phyloP scores from a whole-genome alignment of 257 asterid genomes.

The Nyctanthes arbortristis region DNA sequence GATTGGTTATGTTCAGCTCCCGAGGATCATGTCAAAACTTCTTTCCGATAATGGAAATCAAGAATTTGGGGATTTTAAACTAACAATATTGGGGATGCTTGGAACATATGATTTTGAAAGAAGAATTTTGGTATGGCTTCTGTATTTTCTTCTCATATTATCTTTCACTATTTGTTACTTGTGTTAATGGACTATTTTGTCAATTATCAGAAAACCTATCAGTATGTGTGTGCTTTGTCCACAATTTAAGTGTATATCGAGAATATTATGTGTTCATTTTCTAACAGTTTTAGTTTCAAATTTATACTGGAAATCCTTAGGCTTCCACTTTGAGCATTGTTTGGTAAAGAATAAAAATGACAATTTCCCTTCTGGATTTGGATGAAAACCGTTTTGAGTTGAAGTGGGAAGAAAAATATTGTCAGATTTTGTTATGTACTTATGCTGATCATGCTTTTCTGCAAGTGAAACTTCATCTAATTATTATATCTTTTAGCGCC shows the following conservation, averaged over 20 bases:
- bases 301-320: background rate
- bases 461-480: too few species aligned
- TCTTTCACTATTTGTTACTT: background rate
- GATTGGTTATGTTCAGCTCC: constrained; percentile 89
- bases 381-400: constrained; percentile 1
- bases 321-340: background rate
- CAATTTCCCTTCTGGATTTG: background rate
- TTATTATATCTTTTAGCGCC: background rate
- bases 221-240: background rate
- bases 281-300: background rate
- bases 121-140: constrained; percentile 73
- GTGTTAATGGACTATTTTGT: background rate
- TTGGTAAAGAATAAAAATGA: background rate
- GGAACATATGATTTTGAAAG: constrained; percentile 94
- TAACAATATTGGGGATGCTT: constrained; percentile 87
- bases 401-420: constrained; percentile 10
- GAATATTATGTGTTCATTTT: background rate
- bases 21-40: constrained; percentile 84
- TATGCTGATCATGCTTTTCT: background rate
- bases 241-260: too few species aligned
- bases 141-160: background rate
- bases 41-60: constrained; percentile 85
- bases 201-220: background rate
- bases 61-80: constrained; percentile 95
- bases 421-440: background rate